Evolutionary conservation across 2,329 filamentous ascomycete genomes (phyloP).

Genomic region (Beauveria varroae): DNA sequence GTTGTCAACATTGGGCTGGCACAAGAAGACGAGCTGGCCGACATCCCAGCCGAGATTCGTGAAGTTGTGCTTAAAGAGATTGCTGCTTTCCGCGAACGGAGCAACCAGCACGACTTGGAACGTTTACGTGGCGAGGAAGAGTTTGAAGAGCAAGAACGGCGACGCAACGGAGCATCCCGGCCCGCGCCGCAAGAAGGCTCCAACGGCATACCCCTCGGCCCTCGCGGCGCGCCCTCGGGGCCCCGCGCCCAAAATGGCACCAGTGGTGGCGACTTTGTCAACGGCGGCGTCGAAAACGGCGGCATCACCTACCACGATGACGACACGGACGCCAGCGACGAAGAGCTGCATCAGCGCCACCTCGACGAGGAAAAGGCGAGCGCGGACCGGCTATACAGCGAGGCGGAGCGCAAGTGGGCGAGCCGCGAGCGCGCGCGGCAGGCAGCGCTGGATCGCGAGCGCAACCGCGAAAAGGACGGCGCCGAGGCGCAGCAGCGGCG

Average conservation of each 20-base stretch:
- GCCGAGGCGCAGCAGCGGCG: constrained; percentile 56
- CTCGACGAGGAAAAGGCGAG: constrained; percentile 66
- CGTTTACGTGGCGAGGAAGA: constrained; percentile 85
- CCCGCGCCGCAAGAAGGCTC: constrained; percentile 66
- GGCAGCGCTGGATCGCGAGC: constrained; percentile 78
- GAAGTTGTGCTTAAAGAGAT: constrained; percentile 94
- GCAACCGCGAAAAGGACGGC: constrained; percentile 71
- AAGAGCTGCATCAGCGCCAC: constrained; percentile 70
- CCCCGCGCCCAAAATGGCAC: constrained; percentile 58
- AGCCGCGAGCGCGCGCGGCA: constrained; percentile 80
- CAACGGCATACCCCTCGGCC: constrained; percentile 34
- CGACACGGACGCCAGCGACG: constrained; percentile 79
- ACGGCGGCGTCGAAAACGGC: constrained; percentile 39
- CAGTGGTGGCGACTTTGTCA: constrained; percentile 60
- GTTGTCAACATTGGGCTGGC: constrained; percentile 84
- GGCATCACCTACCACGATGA: constrained; percentile 66
- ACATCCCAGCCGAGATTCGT: constrained; percentile 93
- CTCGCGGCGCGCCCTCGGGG: constrained; percentile 55
- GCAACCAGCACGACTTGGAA: constrained; percentile 81
- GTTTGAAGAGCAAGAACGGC: constrained; percentile 77
- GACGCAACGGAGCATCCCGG: constrained; percentile 53
- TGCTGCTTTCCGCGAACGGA: constrained; percentile 85
- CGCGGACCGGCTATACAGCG: constrained; percentile 70
- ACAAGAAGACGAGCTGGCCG: constrained; percentile 85
- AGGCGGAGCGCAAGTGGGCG: constrained; percentile 83